Evolutionary conservation across 129 eudicot genomes (phyloP).

Genomic region (Escallonia rubra): DNA sequence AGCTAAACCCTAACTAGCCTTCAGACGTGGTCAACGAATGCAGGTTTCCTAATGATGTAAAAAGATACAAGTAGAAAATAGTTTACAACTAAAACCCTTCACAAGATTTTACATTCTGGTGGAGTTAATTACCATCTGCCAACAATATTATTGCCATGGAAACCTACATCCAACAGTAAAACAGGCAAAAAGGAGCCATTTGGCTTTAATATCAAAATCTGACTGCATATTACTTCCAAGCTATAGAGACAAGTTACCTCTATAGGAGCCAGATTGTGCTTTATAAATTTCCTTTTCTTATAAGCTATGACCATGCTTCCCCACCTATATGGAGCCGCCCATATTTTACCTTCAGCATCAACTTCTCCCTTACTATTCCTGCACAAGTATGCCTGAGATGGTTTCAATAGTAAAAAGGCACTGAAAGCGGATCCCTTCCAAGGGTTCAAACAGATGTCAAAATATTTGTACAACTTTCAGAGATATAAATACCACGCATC

Average conservation of each 20-base stretch:
- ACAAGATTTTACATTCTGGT: too few relatives aligned
- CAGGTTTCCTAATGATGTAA: too few relatives aligned
- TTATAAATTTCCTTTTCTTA: constrained; percentile 69
- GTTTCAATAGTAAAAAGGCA: constrained; percentile 33
- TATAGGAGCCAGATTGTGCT: constrained; percentile 70
- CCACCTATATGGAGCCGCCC: constrained; percentile 96
- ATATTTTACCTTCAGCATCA: constrained; percentile 70
- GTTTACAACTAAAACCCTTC: too few relatives aligned
- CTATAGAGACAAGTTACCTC: constrained; percentile 38
- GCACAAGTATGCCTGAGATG: constrained; percentile 89
- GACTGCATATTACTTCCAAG: neutral
- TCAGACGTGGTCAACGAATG: too few relatives aligned
- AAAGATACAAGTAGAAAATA: too few relatives aligned
- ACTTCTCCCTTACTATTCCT: constrained; percentile 81
- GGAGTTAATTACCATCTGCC: too few relatives aligned
- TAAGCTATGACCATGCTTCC: constrained; percentile 98
- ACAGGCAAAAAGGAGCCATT: neutral
- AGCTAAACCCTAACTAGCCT: too few relatives aligned
- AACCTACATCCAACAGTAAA: too few relatives aligned
- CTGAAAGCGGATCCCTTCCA: neutral
- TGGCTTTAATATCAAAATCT: neutral
- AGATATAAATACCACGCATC: neutral
- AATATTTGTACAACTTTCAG: neutral
- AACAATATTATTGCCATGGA: too few relatives aligned
- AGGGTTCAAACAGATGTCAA: neutral